Evolutionary conservation across 352 stramenopile species (phyloP), one percentile per base, ranked within the genome.

Genomic region (Globisporangium mamillatum): DNA sequence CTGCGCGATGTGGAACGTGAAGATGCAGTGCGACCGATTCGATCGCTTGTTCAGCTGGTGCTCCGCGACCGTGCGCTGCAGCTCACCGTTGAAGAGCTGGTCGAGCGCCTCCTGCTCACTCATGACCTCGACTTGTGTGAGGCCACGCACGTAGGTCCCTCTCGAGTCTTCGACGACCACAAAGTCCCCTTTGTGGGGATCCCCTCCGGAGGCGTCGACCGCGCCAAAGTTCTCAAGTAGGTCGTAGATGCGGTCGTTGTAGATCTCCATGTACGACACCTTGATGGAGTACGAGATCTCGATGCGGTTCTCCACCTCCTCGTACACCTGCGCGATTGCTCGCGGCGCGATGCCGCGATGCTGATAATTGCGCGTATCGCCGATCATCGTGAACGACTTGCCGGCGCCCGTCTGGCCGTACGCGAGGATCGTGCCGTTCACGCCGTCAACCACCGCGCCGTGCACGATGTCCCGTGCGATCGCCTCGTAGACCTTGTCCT

Each of bases 191-290:
- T 71, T 67, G 34, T 73, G 59, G 2, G 25, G 20, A 2, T 69
- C 69, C 25, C 34, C 34, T 3, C 8, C 9, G 34, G 34, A 38
- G 34, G 34, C 34, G 34, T 38, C 34, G 34, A 38, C 34, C 34
- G 25, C 34, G 1, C 29, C 54, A 12, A 75, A 73, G 48, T 54
- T 48, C 63, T 78, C 75, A 3, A 98, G 78, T 7, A 98, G 70
- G 71, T 98, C 94, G 74, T 94, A 98, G 63, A 98, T 97, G 32
- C 86, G 87, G 63, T 98, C 95, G 74, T 98, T 98, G 73, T 98
- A 98, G 70, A 98, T 98, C 78, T 98, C 95, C 84, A 98, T 94
- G 81, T 98, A 98, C 58, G 92, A 97, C 58, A 92, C 90, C 25
- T 77, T 78, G 36, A 98, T 81, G 1, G 67, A 79, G 68, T 96